phyloP scores from a whole-genome alignment of 768 basidiomycete genomes.

The Pleurotus platypus region DNA sequence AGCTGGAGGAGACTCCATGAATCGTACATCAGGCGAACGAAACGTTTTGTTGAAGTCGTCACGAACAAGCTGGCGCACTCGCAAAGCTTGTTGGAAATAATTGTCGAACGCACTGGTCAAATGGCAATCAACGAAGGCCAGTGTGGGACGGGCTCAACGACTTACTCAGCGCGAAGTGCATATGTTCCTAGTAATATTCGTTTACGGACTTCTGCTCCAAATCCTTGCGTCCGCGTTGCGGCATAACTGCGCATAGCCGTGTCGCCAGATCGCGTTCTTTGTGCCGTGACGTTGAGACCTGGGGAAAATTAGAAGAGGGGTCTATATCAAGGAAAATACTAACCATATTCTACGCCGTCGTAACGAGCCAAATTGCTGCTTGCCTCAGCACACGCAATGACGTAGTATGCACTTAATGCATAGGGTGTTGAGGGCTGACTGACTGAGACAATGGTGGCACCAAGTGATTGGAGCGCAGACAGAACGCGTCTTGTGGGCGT shows the following conservation, averaged over 20 bases:
- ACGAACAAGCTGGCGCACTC: conserved; percentile 67
- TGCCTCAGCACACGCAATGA: conserved; percentile 92
- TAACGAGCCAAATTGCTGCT: conserved; percentile 89
- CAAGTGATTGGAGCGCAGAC: conserved; percentile 34
- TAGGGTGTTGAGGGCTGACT: conserved; percentile 65
- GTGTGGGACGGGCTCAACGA: conserved; percentile 7
- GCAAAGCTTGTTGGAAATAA: conserved; percentile 91
- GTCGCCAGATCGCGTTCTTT: background rate
- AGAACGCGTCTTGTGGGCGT: conserved; percentile 44
- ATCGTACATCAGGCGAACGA: conserved; percentile 42
- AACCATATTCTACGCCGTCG: conserved; percentile 85
- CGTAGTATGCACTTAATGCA: conserved; percentile 91
- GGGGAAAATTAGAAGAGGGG: background rate
- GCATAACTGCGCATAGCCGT: conserved; percentile 40
- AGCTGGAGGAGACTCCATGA: background rate
- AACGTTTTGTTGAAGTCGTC: conserved; percentile 76
- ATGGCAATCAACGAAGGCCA: background rate
- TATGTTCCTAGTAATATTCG: conserved; percentile 89
- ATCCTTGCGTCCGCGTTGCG: conserved; percentile 61
- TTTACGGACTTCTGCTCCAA: conserved; percentile 83
- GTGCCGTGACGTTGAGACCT: conserved; percentile 47
- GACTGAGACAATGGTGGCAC: conserved; percentile 69
- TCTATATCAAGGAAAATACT: conserved; percentile 3
- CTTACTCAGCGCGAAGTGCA: conserved; percentile 88
- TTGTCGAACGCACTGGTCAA: conserved; percentile 86